These are phyloP conservation scores for Picea sitchensis DNA, from an alignment of 75 land plant species.

Conservation along the genomic window DNA sequence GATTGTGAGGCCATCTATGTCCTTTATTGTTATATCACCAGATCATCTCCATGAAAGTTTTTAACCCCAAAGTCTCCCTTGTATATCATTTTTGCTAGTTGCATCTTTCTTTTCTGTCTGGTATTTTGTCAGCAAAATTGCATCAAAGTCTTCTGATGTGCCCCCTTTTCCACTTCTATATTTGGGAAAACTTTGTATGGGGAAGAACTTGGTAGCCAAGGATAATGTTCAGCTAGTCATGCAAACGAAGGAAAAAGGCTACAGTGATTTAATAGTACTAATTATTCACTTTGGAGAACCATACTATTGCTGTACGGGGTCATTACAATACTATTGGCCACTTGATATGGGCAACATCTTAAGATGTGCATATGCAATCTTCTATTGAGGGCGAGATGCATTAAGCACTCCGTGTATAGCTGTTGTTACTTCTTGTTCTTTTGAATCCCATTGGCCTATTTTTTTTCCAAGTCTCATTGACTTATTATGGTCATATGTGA, in stretches of 20 bases:
- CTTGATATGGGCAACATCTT: no score
- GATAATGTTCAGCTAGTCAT: not conserved
- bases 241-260: not conserved
- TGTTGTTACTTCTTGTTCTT: no score
- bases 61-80: not conserved
- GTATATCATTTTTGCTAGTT: conserved; percentile 10
- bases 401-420: no score
- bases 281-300: no score
- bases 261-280: not conserved
- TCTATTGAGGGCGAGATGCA: no score
- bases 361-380: no score
- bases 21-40: not conserved
- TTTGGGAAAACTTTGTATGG: not conserved
- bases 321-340: no score
- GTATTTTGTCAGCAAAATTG: not conserved
- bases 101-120: not conserved
- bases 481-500: no score
- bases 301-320: no score
- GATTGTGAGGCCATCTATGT: not conserved
- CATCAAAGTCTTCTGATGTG: not conserved
- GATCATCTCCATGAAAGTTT: not conserved
- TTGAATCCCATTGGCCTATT: no score
- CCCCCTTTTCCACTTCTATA: not conserved
- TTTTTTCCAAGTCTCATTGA: no score
- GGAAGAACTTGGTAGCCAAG: not conserved